Evolutionary conservation across 345 rosid genomes (phyloP), one percentile per base, ranked within the genome.

Genomic region (Boechera retrofracta): DNA sequence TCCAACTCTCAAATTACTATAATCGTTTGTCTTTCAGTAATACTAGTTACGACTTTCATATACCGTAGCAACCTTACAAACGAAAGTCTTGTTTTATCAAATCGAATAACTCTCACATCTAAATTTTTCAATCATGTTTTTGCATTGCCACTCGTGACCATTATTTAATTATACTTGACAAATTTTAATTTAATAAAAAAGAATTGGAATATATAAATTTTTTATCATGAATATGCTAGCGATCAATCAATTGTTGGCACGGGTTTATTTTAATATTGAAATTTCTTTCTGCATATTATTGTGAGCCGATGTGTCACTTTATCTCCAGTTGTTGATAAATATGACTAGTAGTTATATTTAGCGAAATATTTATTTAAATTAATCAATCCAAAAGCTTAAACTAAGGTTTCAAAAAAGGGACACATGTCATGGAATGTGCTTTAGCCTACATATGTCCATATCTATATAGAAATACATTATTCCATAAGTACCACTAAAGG

Each of bases 171-270:
- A 21, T 21, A 21, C 24, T 21, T 21, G 24, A 21, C 24, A 21
- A 21, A 21, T 21, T 5, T 29, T 11, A 7, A n/a, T 10, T 6
- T 10, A 36, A 15, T 48, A 61, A 16, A 39, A 44, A 13, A 11
- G n/a, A 44, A 44, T 1, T 44, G 6, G 10, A 7, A 38, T 12
- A 4, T 3, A 7, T 32, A 8, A 7, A 16, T 4, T 26, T 26
- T 7, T 38, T 35, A 58, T 49, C 53, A 21, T 75, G 68, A 75
- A 49, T 75, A 31, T 75, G 48, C 79, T 33, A 67, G 53, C 26
- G 42, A 57, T 55, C 60, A 57, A 45, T 67, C 41, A 48, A 42
- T 12, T 35, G 29, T 60, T 29, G 61, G 26, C 38, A 59, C 58
- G 55, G 15, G 6, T 60, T 48, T 51, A 41, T 29, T 60, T 32